phyloP scores from a whole-genome alignment of 2,329 filamentous ascomycete species.

The Apiospora aurea region DNA sequence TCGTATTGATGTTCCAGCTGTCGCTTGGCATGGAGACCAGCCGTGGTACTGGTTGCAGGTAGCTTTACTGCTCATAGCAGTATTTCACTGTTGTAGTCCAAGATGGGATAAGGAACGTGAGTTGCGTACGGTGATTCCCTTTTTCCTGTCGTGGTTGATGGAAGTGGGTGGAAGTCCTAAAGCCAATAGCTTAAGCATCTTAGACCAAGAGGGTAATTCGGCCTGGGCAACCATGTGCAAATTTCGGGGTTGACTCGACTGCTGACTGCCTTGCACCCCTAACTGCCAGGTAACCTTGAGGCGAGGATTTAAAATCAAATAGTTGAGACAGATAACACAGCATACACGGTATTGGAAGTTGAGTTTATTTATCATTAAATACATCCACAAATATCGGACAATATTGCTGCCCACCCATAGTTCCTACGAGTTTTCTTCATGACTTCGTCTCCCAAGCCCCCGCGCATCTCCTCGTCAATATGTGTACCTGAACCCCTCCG shows the following conservation, averaged over 20 bases:
- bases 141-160: not conserved
- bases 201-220: not conserved
- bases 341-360: not conserved
- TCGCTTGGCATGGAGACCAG: not conserved
- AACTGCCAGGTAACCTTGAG: not conserved
- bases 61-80: not conserved
- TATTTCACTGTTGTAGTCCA: not conserved
- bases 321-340: not conserved
- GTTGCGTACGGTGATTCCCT: not conserved
- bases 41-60: not conserved
- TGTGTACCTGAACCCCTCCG: conserved; percentile 42
- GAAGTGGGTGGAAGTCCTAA: not conserved
- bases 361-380: not conserved
- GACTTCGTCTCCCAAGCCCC: not conserved
- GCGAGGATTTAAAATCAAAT: not conserved
- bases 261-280: not conserved
- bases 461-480: not conserved
- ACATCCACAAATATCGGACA: not conserved
- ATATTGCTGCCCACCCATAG: not conserved
- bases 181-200: not conserved
- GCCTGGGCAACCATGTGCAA: not conserved
- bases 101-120: not conserved
- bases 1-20: not conserved
- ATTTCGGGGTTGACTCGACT: not conserved
- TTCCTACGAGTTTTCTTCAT: not conserved